These are phyloP conservation scores for Fusarium albidum DNA, from an alignment of 2,329 filamentous ascomycete genomes.

Conservation along the genomic window DNA sequence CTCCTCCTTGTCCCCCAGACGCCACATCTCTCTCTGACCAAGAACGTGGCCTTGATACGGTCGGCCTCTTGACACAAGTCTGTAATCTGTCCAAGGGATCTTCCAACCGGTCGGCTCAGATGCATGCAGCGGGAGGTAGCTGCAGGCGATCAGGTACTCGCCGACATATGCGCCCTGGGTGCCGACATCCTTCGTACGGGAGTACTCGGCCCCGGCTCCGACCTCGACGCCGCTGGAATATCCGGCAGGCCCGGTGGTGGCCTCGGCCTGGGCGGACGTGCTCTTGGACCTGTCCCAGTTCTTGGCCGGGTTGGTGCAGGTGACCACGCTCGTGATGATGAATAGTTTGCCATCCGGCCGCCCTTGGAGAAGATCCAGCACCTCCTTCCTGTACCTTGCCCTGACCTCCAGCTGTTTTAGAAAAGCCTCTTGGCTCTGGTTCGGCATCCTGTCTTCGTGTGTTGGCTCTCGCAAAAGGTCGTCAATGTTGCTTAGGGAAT, in stretches of 20 bases:
- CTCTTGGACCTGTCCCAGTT: background rate
- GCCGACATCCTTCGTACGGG: background rate
- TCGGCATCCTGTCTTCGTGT: background rate
- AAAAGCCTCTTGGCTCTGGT: too few species aligned
- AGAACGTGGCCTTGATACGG: too few species aligned
- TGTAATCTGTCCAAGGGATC: too few species aligned
- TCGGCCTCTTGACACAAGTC: too few species aligned
- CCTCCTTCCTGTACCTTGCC: background rate
- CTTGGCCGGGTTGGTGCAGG: background rate
- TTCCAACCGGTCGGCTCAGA: too few species aligned
- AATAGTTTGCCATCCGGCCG: background rate
- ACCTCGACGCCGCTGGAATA: background rate
- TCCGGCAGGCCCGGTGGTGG: background rate
- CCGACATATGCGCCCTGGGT: background rate
- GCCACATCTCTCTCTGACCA: too few species aligned
- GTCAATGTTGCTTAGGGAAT: background rate
- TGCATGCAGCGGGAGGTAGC: background rate
- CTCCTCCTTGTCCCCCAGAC: too few species aligned
- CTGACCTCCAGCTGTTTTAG: background rate
- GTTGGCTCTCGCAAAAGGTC: background rate
- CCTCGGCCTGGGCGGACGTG: background rate
- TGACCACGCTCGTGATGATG: conserved; percentile 4
- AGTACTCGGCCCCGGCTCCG: background rate
- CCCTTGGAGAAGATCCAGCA: background rate
- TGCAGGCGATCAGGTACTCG: conserved; percentile 5